Evolutionary conservation across 257 asterid species (phyloP), one percentile per base, ranked within the genome.

Genomic region (Nyctanthes arbortristis): DNA sequence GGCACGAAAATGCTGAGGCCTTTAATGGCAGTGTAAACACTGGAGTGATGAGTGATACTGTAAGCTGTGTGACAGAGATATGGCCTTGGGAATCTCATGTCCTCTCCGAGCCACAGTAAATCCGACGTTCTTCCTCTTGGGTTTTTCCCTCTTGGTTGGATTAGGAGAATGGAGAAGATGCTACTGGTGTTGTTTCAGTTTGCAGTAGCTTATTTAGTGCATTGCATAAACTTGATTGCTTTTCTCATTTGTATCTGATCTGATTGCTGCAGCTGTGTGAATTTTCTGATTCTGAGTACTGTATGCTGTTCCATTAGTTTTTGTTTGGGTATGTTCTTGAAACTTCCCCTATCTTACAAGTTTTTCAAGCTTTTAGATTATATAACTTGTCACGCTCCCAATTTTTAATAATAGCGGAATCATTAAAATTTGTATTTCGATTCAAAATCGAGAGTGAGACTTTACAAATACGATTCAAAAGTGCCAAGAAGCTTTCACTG

Each of bases 1-100:
- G 74, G 34, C 66, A 67, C 5, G 79, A 64, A 60, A 74, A 77
- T 7, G 59, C 13, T 52, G 29, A 52, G 29, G 10, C 59, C 14
- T 52, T 22, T 52, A 52, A 52, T 52, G 59, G 59, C 28, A 52
- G 59, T 22, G 59, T 7, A 20, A 20, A 13, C 14, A 52, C 20
- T 52, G 29, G 11, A 20, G 30, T 20, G 20, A 9, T 52, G 30
- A 52, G 59, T 52, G 59, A 52, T 24, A 30, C 28, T 52, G 59
- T 52, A 8, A 52, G 59, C 28, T 1, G 59, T 4, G 8, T 52
- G 30, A 20, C 59, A 1, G 30, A 52, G 29, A 52, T 52, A 3
- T 52, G 59, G 59, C 7, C 31, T 9, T 52, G 59, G 31, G 59
- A 52, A 52, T 52, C 59, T 52, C 4, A 10, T 20, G 59, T 24